Percentiles rank a stretch among this genome's conserved stretches.
phyloP scores from a whole-genome alignment of 371 early-diverging fungal genomes.

The Blakeslea trispora region DNA sequence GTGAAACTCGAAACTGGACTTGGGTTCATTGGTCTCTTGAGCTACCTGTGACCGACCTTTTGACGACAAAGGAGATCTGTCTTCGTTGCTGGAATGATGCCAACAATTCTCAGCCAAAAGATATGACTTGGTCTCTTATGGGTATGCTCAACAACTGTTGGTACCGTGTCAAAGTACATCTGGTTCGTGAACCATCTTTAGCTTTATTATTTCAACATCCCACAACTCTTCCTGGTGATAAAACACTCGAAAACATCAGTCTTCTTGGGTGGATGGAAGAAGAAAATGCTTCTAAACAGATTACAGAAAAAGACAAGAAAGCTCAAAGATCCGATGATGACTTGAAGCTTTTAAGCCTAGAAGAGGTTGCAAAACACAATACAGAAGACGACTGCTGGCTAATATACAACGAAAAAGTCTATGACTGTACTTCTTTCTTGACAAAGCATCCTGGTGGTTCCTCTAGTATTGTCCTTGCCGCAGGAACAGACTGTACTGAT shows the following conservation, averaged over 20 bases:
- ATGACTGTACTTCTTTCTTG: slow-evolving; percentile 77
- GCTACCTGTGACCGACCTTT: slow-evolving; percentile 49
- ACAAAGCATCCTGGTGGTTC: slow-evolving; percentile 49
- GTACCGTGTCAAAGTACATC: slow-evolving; percentile 56
- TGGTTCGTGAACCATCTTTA: slow-evolving; percentile 25
- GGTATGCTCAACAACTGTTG: slow-evolving; percentile 86
- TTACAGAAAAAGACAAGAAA: slow-evolving; percentile 78
- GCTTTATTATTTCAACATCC: slow-evolving; percentile 55
- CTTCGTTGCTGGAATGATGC: slow-evolving; percentile 78
- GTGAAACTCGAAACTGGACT: slow-evolving; percentile 59
- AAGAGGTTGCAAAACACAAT: slow-evolving; percentile 60
- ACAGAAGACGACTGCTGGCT: slow-evolving; percentile 64
- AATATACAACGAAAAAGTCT: slow-evolving; percentile 78
- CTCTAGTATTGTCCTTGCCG: slow-evolving; percentile 58
- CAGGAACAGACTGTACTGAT: slow-evolving; percentile 79
- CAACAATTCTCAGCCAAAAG: slow-evolving; percentile 74
- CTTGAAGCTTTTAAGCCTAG: slow-evolving; percentile 50
- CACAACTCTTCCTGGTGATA: slow-evolving; percentile 26
- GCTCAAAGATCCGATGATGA: slow-evolving; percentile 80
- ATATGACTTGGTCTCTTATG: slow-evolving; percentile 79
- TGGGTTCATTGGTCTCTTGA: slow-evolving; percentile 73
- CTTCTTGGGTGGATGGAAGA: slow-evolving; percentile 21
- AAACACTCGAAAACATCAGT: slow-evolving; percentile 1
- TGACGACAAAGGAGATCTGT: slow-evolving; percentile 53
- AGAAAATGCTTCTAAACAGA: slow-evolving; percentile 21